Conservation (phyloP, 2,329 filamentous ascomycete genomes). For the Ramularia collo-cygni region DNA sequence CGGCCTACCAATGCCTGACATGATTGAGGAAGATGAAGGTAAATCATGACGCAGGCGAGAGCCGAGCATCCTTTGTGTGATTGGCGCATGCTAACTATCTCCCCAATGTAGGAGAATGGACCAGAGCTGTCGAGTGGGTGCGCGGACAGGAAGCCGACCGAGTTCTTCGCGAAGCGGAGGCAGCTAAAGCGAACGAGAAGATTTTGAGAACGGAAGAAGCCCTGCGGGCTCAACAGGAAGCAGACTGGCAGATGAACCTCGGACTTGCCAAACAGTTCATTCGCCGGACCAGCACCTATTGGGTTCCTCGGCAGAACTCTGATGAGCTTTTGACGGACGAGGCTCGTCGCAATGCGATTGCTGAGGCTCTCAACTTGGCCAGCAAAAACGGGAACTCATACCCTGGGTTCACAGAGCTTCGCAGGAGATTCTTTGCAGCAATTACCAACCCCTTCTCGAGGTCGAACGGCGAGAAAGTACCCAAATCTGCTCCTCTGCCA, state of each 20-base stretch:
- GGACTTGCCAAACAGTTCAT: constrained; percentile 3
- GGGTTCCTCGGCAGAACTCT: not conserved
- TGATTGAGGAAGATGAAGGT: too few species aligned
- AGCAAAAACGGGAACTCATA: too few species aligned
- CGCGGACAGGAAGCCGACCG: not conserved
- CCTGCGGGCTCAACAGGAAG: not conserved
- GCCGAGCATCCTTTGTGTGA: too few species aligned
- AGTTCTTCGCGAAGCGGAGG: constrained; percentile 1
- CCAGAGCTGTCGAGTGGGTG: constrained; percentile 1
- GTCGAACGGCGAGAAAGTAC: too few species aligned
- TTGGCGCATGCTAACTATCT: too few species aligned
- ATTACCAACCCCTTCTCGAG: too few species aligned
- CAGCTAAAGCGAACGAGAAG: not conserved
- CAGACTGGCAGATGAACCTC: constrained; percentile 2
- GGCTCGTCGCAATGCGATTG: not conserved
- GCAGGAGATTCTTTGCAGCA: too few species aligned
- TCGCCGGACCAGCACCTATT: constrained; percentile 6
- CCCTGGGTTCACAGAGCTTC: too few species aligned
- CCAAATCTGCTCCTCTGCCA: too few species aligned
- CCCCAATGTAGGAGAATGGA: constrained; percentile 1
- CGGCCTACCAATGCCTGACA: too few species aligned
- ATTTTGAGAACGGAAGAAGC: constrained; percentile 2
- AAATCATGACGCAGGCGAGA: too few species aligned
- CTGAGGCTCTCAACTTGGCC: too few species aligned
- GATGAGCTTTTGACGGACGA: constrained; percentile 5